These are phyloP conservation scores for Phytophthora litchii DNA, from an alignment of 352 stramenopile species.

Conservation along the genomic window DNA sequence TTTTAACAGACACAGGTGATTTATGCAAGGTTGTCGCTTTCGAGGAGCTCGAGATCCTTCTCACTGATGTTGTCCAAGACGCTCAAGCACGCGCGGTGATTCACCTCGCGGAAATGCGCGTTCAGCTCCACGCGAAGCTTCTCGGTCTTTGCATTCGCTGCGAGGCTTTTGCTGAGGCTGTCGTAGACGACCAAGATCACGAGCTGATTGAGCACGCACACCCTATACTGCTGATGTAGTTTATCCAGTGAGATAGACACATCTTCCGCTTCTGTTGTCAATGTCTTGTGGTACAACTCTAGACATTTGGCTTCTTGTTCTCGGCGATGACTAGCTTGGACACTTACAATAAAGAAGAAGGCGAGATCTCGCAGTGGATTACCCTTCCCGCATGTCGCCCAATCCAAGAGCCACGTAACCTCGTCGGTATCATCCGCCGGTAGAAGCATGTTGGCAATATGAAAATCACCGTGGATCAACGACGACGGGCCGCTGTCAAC, in stretches of 20 bases:
- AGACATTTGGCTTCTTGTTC: conserved; percentile 46
- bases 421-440: conserved; percentile 30
- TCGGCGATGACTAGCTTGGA: conserved; percentile 51
- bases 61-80: conserved; percentile 63
- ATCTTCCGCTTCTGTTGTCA: conserved; percentile 30
- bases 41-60: conserved; percentile 33
- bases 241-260: conserved; percentile 40
- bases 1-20: conserved; percentile 7
- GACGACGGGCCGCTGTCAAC: conserved; percentile 58
- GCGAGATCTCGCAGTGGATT: conserved; percentile 81
- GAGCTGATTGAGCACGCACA: conserved; percentile 84
- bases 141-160: conserved; percentile 69
- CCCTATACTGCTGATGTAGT: conserved; percentile 56
- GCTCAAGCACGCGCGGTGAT: conserved; percentile 62
- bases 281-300: conserved; percentile 45
- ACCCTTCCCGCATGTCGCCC: conserved; percentile 74
- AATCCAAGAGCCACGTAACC: conserved; percentile 74
- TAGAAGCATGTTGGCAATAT: conserved; percentile 82
- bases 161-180: conserved; percentile 77
- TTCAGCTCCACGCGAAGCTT: conserved; percentile 66
- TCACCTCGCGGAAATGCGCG: conserved; percentile 74
- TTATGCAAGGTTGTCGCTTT: conserved; percentile 13
- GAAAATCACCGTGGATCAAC: conserved; percentile 84
- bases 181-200: conserved; percentile 84
- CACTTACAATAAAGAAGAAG: conserved; percentile 87